Evolutionary conservation across 164 flowering plant genomes (phyloP), one percentile per base, ranked within the genome.

Genomic region (Magnolia changhungtana): DNA sequence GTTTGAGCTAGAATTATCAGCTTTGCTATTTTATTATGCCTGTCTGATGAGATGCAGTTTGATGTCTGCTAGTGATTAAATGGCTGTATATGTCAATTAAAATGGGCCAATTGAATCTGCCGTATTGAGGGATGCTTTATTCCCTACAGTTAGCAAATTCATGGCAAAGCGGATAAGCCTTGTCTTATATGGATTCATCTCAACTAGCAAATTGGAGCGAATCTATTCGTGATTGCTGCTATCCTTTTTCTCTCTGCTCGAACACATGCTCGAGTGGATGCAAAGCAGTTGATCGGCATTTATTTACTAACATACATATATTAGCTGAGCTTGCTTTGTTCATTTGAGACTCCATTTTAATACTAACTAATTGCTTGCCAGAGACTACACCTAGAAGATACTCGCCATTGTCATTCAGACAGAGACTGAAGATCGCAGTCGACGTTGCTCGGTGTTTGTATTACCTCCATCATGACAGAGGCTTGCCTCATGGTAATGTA

Each of bases 401-500:
- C 83, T 87, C 95, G 29, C 87, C 80, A 8, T 81, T 94, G 77
- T 87, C 95, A 14, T 91, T 96, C 87, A 82, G 74, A 74, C 95
- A 93, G 80, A 89, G 97, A 78, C 83, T 96, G 58, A 91, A 87
- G 80, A 87, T 92, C 70, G 91, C 98, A 0, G 84, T 91, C 18
- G 98, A 96, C 23, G 89, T 92, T 64, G 96, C 98, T 76, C 90
- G 88, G 8, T 83, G 90, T 74, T 86, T 96, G 51, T 68, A 79
- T 63, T 86, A 80, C 81, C 98, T 96, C 72, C 99, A 96, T 67
- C 51, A 78, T 75, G 98, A 94, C 61, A 80, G 89, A 81, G 94
- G 90, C 78, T 66, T 92, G 50, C 91, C 94, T 74, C 99, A 96
- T 84, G 99, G 99, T 59, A 89, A 94, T 82, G 80, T 96, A 8